Base-by-base conservation (phyloP, 768 basidiomycete genomes). In the Dioszegia crocea region DNA sequence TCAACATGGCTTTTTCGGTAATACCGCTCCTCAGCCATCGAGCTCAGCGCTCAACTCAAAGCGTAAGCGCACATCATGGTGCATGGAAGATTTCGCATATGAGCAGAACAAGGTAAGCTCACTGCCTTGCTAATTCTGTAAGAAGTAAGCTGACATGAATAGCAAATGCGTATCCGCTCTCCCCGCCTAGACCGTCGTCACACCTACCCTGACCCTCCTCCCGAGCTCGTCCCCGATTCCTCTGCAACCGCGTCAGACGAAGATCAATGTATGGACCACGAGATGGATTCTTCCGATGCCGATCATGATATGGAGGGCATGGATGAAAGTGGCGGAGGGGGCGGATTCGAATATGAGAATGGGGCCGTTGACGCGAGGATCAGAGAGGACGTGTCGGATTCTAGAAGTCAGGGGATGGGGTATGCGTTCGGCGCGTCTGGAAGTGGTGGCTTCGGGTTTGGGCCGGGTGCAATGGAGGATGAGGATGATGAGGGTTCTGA, bases 401-500 rank as follows among this genome's bases (percentile, higher is more conserved):
- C 17, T 9, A 26, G 39, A 23, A n/a, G 21, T 19, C 31, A 38
- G 51, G 30, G 24, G 11, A 24, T 16, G 58, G 41, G 19, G 14
- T 68, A 71, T 31, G 46, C 44, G 4, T 71, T 59, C 46, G 62
- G 54, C 2, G 51, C 50, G 4, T 43, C 53, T 4, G 71, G 71
- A 1, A 64, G 55, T 46, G 71, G 71, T 1, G 71, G 71, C 4
- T 69, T 73, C 31, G 66, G 68, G 1, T 73, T 73, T 31, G 71
- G 71, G 10, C 71, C 71, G 24, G 71, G 71, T 3, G 65, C 68
- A 0, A 68, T 70, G 51, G 71, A 73, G 50, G 71, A 73, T 56
- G 68, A 66, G 45, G 59, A 65, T 21, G 63, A 64, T 44, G 58
- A 64, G 27, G 62, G 60, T 44, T 49, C 47, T 61, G 60, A 57